phyloP scores from a whole-genome alignment of 2,329 filamentous ascomycete species.

The Aspergillus floridensis region DNA sequence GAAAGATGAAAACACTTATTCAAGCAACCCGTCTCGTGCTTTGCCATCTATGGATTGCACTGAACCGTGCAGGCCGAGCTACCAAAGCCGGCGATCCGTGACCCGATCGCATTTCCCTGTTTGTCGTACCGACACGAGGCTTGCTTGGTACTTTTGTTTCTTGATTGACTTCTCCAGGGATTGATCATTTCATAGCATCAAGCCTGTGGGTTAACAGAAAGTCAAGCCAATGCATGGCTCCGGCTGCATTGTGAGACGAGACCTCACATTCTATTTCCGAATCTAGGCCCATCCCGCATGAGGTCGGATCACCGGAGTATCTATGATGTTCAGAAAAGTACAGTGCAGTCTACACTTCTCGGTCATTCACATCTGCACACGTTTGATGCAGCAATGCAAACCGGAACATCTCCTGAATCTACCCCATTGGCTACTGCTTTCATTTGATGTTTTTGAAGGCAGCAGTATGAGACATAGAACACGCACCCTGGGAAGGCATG shows the following conservation, averaged over 20 bases:
- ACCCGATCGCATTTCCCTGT: conserved; percentile 5
- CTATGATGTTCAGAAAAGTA: not conserved
- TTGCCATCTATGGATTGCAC: not conserved
- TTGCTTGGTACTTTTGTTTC: not conserved
- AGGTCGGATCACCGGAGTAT: not conserved
- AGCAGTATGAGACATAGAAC: no score
- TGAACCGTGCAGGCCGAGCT: not conserved
- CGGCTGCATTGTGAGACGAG: conserved; percentile 1
- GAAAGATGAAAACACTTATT: not conserved
- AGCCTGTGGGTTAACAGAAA: not conserved
- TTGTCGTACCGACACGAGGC: conserved; percentile 8
- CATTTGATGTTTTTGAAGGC: no score
- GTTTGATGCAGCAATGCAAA: no score
- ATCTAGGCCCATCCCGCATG: not conserved
- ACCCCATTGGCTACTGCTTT: no score
- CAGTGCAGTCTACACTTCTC: no score
- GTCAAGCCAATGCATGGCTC: not conserved
- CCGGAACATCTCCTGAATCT: no score
- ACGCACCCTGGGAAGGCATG: no score
- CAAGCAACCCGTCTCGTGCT: not conserved
- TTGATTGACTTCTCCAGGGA: not conserved
- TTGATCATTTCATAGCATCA: not conserved
- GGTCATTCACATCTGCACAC: no score
- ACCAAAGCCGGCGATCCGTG: not conserved
- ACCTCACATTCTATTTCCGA: conserved; percentile 2